These are phyloP conservation scores for Darksidea phi DNA, from an alignment of 495 filamentous ascomycete species.

Conservation along the genomic window DNA sequence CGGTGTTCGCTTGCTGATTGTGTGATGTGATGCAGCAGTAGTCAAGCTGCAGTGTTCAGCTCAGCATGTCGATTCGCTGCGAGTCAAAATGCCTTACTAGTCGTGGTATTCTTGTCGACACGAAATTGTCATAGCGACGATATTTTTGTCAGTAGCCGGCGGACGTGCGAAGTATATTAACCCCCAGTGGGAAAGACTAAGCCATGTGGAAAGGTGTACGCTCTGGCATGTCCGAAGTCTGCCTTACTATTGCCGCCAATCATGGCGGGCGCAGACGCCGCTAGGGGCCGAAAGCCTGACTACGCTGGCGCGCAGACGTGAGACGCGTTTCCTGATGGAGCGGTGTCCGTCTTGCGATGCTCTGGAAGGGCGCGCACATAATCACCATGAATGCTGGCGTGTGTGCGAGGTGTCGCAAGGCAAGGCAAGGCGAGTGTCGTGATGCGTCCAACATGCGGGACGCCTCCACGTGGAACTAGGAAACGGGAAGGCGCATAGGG, in stretches of 20 bases:
- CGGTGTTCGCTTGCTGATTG: background rate
- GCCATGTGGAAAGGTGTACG: background rate
- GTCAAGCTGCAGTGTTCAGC: background rate
- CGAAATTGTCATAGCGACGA: background rate
- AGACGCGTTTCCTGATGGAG: slow-evolving; percentile 29
- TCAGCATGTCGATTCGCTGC: background rate
- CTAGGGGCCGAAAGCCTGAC: slow-evolving; percentile 27
- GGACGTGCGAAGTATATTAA: background rate
- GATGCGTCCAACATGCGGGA: slow-evolving; percentile 28
- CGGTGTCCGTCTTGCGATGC: background rate
- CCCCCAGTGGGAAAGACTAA: background rate
- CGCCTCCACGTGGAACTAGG: slow-evolving; percentile 30
- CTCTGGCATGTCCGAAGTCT: slow-evolving; percentile 16
- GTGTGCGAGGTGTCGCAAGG: background rate
- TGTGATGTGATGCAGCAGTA: background rate
- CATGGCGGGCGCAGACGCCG: background rate
- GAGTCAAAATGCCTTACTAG: background rate
- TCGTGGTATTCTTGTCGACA: background rate
- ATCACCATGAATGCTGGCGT: background rate
- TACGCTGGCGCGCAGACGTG: slow-evolving; percentile 7
- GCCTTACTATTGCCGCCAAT: slow-evolving; percentile 20
- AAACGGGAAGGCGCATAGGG: slow-evolving; percentile 35
- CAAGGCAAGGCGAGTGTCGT: background rate
- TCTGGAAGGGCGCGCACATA: background rate
- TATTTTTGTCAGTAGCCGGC: slow-evolving; percentile 1